Percentiles rank a stretch among this genome's conserved stretches.
Evolutionary conservation across 2,329 filamentous ascomycete genomes (phyloP).

Genomic region (Phialophora macrospora): DNA sequence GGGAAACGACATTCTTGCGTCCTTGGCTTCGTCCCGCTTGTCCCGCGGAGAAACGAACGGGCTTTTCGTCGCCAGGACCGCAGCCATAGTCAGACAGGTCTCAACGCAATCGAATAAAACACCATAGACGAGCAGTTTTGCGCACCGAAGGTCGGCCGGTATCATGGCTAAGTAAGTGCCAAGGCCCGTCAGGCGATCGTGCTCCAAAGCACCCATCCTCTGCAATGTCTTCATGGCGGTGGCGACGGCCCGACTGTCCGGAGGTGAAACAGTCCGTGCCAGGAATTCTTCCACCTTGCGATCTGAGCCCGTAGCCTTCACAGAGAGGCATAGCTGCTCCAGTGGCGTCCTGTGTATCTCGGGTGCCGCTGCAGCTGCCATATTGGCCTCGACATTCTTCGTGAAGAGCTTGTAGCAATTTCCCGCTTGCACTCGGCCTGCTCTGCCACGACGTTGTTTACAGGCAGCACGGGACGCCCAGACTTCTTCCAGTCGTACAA

Average conservation of each 20-base stretch:
- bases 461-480: constrained; percentile 95
- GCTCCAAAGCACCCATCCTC: constrained; percentile 80
- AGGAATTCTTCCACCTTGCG: constrained; percentile 80
- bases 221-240: constrained; percentile 78
- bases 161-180: constrained; percentile 94
- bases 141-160: constrained; percentile 87
- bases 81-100: constrained; percentile 83
- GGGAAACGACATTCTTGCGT: constrained; percentile 75
- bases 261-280: constrained; percentile 84
- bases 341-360: constrained; percentile 92
- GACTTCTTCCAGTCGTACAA: constrained; percentile 90
- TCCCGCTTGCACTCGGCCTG: constrained; percentile 87
- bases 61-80: constrained; percentile 80
- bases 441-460: constrained; percentile 90
- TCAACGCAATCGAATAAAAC: constrained; percentile 92
- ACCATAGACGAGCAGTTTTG: constrained; percentile 94
- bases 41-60: constrained; percentile 86
- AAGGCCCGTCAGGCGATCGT: constrained; percentile 85
- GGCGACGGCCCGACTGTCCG: constrained; percentile 81
- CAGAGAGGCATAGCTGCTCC: constrained; percentile 91
- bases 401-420: constrained; percentile 97
- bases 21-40: constrained; percentile 79
- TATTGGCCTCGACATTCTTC: constrained; percentile 77
- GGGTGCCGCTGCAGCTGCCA: constrained; percentile 86
- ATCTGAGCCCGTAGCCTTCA: constrained; percentile 82